Evolutionary conservation across 2,329 filamentous ascomycete species (phyloP).

Genomic region (Fusarium staphyleae): DNA sequence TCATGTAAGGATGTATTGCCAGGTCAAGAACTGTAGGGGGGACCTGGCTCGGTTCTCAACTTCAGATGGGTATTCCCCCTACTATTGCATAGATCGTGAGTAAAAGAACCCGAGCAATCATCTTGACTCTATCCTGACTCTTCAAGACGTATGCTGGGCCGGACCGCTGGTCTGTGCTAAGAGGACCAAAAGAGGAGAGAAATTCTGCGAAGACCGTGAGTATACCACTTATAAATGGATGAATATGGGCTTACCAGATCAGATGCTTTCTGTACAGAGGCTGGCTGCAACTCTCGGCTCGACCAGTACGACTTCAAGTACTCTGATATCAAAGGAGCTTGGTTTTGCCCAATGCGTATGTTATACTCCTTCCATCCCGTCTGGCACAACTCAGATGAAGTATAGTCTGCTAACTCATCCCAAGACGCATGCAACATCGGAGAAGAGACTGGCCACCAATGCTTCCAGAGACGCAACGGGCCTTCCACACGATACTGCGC

Average conservation of each 20-base stretch:
- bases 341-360: slow-evolving; percentile 23
- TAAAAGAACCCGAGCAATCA: not conserved
- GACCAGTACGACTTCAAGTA: not conserved
- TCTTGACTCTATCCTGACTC: not conserved
- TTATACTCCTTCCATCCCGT: rapidly evolving
- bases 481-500: slow-evolving; percentile 6
- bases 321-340: not conserved
- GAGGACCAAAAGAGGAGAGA: not conserved
- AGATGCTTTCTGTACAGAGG: not conserved
- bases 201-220: slow-evolving; percentile 5
- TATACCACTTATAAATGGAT: not conserved
- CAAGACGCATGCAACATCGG: slow-evolving; percentile 13
- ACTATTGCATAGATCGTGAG: not conserved
- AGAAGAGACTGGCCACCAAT: not conserved
- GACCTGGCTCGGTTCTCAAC: not conserved
- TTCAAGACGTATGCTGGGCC: not conserved
- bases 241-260: not conserved
- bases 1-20: not conserved
- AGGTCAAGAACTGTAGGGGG: not conserved
- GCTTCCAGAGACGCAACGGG: slow-evolving; percentile 3
- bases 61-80: not conserved
- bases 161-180: not conserved
- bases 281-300: not conserved
- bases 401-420: not conserved
- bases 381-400: rapidly evolving